Evolutionary conservation across 208 protist genomes (phyloP).

Genomic region (Polymyxa betae): DNA sequence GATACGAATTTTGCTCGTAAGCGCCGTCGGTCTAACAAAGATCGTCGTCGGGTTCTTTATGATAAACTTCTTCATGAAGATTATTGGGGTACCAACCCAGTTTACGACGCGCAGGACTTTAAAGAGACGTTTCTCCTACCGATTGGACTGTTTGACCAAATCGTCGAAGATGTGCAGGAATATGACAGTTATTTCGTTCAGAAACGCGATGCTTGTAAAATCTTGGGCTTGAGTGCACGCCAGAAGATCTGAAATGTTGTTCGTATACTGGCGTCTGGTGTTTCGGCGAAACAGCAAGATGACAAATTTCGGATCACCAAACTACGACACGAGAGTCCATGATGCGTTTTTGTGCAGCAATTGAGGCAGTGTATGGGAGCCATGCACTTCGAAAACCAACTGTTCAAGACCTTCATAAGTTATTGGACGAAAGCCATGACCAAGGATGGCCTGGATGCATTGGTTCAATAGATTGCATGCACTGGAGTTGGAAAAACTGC

Average conservation of each 20-base stretch:
- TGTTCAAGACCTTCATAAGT: not conserved
- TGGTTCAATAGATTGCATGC: not conserved
- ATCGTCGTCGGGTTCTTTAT: slow-evolving; percentile 15
- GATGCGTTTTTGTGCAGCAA: not conserved
- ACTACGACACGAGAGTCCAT: not conserved
- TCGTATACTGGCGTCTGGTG: not conserved
- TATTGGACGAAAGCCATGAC: not conserved
- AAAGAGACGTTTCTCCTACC: not conserved
- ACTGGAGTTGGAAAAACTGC: not conserved
- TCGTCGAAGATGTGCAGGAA: not conserved
- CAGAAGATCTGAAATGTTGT: not conserved
- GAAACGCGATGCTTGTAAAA: not conserved
- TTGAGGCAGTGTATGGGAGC: not conserved
- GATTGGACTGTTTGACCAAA: not conserved
- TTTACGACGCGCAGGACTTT: slow-evolving; percentile 9
- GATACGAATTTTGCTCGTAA: not conserved
- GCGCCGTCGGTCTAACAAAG: not conserved
- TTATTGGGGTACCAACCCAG: slow-evolving; percentile 27
- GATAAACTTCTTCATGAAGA: not conserved
- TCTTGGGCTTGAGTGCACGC: not conserved
- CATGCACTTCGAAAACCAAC: not conserved
- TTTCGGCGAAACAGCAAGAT: not conserved
- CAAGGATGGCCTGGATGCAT: not conserved
- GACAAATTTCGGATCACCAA: not conserved
- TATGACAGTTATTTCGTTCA: no score